These are phyloP conservation scores for Pichia thaimueangensis DNA, from an alignment of 805 yeast genomes.

Conservation along the genomic window DNA sequence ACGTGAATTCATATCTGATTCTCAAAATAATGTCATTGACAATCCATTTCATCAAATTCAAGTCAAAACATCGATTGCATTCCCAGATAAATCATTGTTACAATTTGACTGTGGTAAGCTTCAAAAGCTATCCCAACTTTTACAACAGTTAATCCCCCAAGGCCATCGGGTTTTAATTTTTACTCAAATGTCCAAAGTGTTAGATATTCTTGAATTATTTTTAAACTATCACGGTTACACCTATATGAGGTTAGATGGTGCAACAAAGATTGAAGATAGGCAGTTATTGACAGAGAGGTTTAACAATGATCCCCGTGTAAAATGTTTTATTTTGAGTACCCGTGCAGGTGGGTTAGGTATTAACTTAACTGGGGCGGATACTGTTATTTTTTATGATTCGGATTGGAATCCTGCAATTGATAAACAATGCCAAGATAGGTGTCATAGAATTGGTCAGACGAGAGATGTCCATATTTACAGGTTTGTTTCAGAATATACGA, in stretches of 20 bases:
- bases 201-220: constrained; percentile 89
- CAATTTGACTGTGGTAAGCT: constrained; percentile 97
- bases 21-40: constrained; percentile 21
- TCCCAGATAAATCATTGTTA: constrained; percentile 87
- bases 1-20: constrained; percentile 26
- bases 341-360: constrained; percentile 99
- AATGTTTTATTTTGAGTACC: constrained; percentile 87
- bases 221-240: constrained; percentile 90
- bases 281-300: constrained; percentile 90
- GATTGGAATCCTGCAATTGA: constrained; percentile 99
- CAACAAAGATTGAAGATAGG: constrained; percentile 95
- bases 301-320: constrained; percentile 77
- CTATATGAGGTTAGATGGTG: constrained; percentile 93
- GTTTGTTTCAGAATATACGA: constrained; percentile 91
- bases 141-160: constrained; percentile 70
- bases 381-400: constrained; percentile 95
- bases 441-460: constrained; percentile 98
- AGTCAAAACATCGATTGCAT: constrained; percentile 82
- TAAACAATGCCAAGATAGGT: constrained; percentile 97
- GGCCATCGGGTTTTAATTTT: constrained; percentile 95
- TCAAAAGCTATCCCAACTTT: constrained; percentile 70
- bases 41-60: constrained; percentile 76
- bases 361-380: constrained; percentile 96
- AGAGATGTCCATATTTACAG: constrained; percentile 97
- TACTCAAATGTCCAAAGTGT: constrained; percentile 96